Evolutionary conservation across 768 basidiomycete genomes (phyloP), one percentile per base, ranked within the genome.

Genomic region (Suillus subluteus): DNA sequence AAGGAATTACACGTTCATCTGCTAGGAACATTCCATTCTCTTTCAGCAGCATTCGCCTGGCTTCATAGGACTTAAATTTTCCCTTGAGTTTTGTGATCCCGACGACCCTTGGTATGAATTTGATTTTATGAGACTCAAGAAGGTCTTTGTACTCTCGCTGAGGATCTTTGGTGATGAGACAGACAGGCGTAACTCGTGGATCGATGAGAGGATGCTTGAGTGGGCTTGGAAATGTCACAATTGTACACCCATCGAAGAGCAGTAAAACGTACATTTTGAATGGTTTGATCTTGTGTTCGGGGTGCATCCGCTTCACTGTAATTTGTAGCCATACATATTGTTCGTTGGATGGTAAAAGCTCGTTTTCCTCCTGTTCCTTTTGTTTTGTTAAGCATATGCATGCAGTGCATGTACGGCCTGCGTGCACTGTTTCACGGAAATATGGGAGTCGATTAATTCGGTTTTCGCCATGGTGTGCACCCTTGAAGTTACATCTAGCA

Each of bases 101-200:
- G 58, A 99, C 94, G 44, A 99, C 95, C 43, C 96, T 84, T 35
- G 88, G 90, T 74, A 99, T 91, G 71, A 98, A 99, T 71, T 91
- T 91, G 82, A 99, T 88, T 61, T 88, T 84, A 55, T 92, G 82
- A 59, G 80, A 79, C 58, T 88, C 89, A 9, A 99, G 82, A 13
- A 98, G 89, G 75, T 97, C 94, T 78, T 99, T 99, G 84, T 98
- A 99, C 75, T 95, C 86, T 55, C 97, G 83, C 72, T 99, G 97
- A 2, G 97, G 97, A 76, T 97, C 94, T 80, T 98, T 99, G 62
- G 92, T 92, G 78, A 99, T 91, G 62, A 99, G 83, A 78, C 96
- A 98, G 62, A 99, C 84, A 12, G 91, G 79, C 7, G 88, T 88
- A 16, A 85, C 88, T 62, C 92, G 88, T 15, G 91, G 97, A 82